Base-by-base conservation (phyloP, 2,329 filamentous ascomycete species). In the Aspergillus pseudoglaucus region DNA sequence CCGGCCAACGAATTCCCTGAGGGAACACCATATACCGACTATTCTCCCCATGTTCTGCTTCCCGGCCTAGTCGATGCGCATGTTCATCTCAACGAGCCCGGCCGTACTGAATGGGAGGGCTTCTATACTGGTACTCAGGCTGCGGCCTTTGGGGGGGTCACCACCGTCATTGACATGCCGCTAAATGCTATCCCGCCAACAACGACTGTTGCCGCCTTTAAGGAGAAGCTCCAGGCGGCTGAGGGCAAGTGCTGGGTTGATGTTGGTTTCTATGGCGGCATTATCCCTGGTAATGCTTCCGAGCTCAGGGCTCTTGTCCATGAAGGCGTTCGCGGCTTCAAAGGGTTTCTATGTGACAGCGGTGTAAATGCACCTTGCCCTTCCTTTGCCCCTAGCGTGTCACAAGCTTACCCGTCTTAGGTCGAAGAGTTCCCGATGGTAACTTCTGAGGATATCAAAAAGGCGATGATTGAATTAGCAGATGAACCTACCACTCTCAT, bases 81-180 rank as follows among this genome's bases (percentile, higher is more conserved):
- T 67, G 93, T 98, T 33, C 93, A 98, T 72, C 81, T 97, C 59
- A 97, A 97, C 63, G 93, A 98, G 72, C 93, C 93, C 0, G 93
- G 93, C 38, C 82, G 93, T 48, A 96, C 91, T 45, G 91, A 96
- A 79, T 97, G 93, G 93, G 93, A 98, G 66, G 93, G 93, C 9
- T 98, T 98, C 75, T 87, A 85, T 75, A 96, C 90, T 0, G 93
- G 93, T 43, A 97, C 93, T 20, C 81, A 88, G 59, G 93, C 93
- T 30, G 93, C 93, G 3, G 93, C 93, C 9, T 94, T 91, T 59
- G 93, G 93, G 37, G 93, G 93, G 59, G 93, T 97, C 22, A 98
- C 93, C 4, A 97, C 93, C 0, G 90, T 98, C 8, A 76, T 98
- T 61, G 93, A 97, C 70, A 98, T 98, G 93, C 93, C 93, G 30